phyloP scores from a whole-genome alignment of 163 green algal species.

The Trebouxia gelatinosa region DNA sequence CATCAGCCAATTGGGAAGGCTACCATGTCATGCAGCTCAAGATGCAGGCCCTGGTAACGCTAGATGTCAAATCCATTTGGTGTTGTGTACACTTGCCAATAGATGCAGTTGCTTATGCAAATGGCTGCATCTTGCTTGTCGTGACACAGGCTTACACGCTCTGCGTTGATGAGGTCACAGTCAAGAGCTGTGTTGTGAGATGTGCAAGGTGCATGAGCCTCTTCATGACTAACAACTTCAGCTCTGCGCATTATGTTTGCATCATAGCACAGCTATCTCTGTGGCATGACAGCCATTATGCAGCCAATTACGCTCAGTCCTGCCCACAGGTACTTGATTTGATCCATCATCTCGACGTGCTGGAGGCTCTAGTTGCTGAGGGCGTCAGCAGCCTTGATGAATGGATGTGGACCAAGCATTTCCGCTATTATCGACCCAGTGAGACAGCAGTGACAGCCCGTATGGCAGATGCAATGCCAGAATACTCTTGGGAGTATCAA shows the following conservation, averaged over 20 bases:
- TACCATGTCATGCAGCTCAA: constrained; percentile 73
- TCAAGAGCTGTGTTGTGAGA: neutral
- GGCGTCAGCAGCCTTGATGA: constrained; percentile 42
- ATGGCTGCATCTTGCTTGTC: neutral
- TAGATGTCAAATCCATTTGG: neutral
- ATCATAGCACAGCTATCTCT: too few species aligned
- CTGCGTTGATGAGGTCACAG: neutral
- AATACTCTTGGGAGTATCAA: constrained; percentile 84
- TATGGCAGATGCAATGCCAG: constrained; percentile 73
- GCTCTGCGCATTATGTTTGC: neutral
- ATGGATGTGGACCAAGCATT: constrained; percentile 72
- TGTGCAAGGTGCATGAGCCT: neutral
- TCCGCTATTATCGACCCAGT: constrained; percentile 63
- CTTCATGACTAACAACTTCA: neutral
- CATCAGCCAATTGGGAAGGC: constrained; percentile 53
- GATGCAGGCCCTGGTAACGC: constrained; percentile 54
- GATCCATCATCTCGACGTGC: constrained; percentile 79
- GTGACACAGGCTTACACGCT: neutral
- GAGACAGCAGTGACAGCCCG: constrained; percentile 41
- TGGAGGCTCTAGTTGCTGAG: constrained; percentile 56
- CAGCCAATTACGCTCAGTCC: too few species aligned
- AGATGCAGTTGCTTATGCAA: neutral
- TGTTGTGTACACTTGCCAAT: neutral
- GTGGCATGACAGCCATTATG: too few species aligned
- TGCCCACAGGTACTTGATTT: constrained; percentile 57